Evolutionary conservation across 768 basidiomycete species (phyloP), one percentile per base, ranked within the genome.

Genomic region (Phaffia australis): DNA sequence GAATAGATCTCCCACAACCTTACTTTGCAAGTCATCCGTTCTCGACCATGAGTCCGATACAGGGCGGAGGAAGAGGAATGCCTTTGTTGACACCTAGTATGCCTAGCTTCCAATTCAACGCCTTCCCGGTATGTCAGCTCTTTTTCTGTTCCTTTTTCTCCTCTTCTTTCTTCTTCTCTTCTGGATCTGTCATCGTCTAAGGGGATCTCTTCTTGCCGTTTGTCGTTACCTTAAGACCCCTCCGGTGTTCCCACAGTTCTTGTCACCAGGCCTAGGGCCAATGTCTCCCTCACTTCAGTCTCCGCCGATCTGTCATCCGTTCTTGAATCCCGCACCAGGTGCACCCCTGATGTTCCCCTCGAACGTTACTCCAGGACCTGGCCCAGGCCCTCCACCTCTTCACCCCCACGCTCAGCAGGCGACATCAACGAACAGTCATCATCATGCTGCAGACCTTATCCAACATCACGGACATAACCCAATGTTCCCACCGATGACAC

Each of bases 41-140:
- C 46, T 77, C 78, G 0, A 79, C 80, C 16, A 70, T 85, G 69
- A 88, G 87, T 14, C 86, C 86, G n/a, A 83, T 51, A n/a, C 56
- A 58, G 6, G 47, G 23, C 5, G 35, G 35, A 42, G 52, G 52
- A 23, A 18, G 85, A 69, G 87, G 88, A 0, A 78, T 91, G n/a
- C 88, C 88, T 18, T 87, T 89, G 1, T 90, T 95, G 73, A 95
- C 93, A n/a, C 92, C 93, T 0, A 88, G 87, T 68, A 97, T 98
- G 93, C 94, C 94, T 0, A 85, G 89, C 6, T 98, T 95, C 77
- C 85, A 84, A 16, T 93, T 95, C 76, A 48, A 56, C 50, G 47
- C 16, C 29, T 32, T 63, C 19, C 23, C 50, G n/a, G 21, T 6
- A 29, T 30, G 27, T 25, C 61, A 19, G 35, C 35, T 5, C 46